Evolutionary conservation across 192 early-diverging fungal species (phyloP).

Genomic region (Linnemannia exigua): DNA sequence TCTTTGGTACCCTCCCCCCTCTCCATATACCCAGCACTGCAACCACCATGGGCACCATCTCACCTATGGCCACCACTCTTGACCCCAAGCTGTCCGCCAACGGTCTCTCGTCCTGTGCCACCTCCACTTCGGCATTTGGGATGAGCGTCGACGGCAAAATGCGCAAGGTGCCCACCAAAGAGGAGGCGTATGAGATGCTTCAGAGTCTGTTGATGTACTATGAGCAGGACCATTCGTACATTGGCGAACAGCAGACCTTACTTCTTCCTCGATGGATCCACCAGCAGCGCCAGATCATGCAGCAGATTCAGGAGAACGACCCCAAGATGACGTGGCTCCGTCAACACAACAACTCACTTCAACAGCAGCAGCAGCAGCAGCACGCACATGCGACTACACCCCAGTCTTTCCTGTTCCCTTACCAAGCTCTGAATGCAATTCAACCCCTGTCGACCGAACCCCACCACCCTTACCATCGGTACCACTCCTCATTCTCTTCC

Average conservation of each 20-base stretch:
- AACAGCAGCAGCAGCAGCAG: conserved; percentile 13
- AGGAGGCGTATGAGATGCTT: conserved; percentile 53
- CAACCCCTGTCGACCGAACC: not conserved
- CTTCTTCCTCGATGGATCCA: conserved; percentile 57
- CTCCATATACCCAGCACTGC: conserved; percentile 16
- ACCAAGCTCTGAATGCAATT: conserved; percentile 11
- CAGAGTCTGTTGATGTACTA: conserved; percentile 54
- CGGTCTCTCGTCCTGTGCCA: not conserved
- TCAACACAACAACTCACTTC: conserved; percentile 26
- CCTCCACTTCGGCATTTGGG: conserved; percentile 24
- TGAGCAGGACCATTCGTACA: conserved; percentile 52
- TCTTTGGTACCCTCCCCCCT: conserved; percentile 36
- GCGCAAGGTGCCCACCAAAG: conserved; percentile 53
- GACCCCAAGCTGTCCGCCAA: conserved; percentile 22
- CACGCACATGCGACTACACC: not conserved
- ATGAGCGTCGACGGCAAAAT: conserved; percentile 56
- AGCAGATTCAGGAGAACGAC: conserved; percentile 31
- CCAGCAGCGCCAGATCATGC: conserved; percentile 53
- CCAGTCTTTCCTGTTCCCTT: conserved; percentile 20
- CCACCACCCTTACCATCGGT: conserved; percentile 23
- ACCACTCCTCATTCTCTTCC: conserved; percentile 28
- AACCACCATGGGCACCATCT: conserved; percentile 34
- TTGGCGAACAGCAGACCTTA: conserved; percentile 51
- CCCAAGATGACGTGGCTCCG: conserved; percentile 43
- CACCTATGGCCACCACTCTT: conserved; percentile 42